A percentile compares a stretch with the other conserved stretches of the same genome.
Evolutionary conservation across 306 rosid species (phyloP).

Genomic region (barrel medic (Medicago truncatula)): DNA sequence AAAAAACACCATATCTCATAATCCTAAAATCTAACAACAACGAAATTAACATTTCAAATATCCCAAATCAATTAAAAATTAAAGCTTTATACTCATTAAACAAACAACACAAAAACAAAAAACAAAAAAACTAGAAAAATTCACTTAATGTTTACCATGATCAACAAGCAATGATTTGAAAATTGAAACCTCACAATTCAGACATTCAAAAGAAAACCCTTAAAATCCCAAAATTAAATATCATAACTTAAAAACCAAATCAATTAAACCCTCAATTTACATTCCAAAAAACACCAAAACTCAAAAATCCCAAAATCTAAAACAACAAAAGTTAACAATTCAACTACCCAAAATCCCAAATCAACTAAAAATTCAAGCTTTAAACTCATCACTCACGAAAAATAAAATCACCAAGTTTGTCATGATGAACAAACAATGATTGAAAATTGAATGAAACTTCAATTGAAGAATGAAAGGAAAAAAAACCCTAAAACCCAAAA

Average conservation of each 20-base stretch:
- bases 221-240: conserved; percentile 30
- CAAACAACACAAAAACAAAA: too few species aligned
- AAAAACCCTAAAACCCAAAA: too few species aligned
- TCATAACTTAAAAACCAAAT: neutral
- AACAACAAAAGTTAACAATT: neutral
- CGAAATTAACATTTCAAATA: too few species aligned
- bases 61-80: too few species aligned
- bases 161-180: neutral
- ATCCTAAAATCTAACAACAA: conserved; percentile 12
- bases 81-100: too few species aligned
- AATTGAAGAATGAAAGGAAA: too few species aligned
- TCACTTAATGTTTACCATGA: too few species aligned
- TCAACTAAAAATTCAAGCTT: conserved; percentile 7
- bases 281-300: conserved; percentile 10
- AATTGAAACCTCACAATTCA: neutral
- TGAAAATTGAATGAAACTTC: too few species aligned
- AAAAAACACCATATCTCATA: conserved; percentile 7
- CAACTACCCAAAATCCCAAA: neutral
- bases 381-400: conserved; percentile 20
- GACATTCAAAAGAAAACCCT: conserved; percentile 7
- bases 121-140: too few species aligned
- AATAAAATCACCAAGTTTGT: neutral
- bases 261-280: conserved; percentile 26
- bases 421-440: too few species aligned
- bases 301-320: conserved; percentile 18